Evolutionary conservation across 495 filamentous ascomycete species (phyloP).

Genomic region (Acidiella bohemica): DNA sequence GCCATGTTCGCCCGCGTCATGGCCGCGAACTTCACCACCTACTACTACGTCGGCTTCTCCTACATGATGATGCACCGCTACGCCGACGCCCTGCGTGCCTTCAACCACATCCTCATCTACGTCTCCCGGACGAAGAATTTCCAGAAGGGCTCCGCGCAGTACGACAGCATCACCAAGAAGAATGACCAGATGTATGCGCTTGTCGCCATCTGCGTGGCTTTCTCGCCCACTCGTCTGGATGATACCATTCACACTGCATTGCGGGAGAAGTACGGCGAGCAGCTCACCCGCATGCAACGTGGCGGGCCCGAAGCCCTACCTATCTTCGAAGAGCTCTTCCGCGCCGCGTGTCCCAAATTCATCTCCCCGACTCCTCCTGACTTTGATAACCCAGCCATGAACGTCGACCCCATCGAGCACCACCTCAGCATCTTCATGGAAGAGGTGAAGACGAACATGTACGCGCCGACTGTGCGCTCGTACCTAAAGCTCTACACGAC

Average conservation of each 20-base stretch:
- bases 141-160: slow-evolving; percentile 95
- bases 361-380: slow-evolving; percentile 94
- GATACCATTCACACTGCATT: slow-evolving; percentile 98
- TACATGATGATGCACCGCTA: slow-evolving; percentile 99
- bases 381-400: slow-evolving; percentile 86
- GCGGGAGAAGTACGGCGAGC: slow-evolving; percentile 96
- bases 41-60: slow-evolving; percentile 99
- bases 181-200: slow-evolving; percentile 99
- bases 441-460: slow-evolving; percentile 95
- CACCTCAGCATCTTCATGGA: slow-evolving; percentile 97
- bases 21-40: slow-evolving; percentile 98
- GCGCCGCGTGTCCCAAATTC: slow-evolving; percentile 92
- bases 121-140: slow-evolving; percentile 99
- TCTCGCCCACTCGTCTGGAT: slow-evolving; percentile 89
- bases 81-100: slow-evolving; percentile 97
- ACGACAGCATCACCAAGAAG: slow-evolving; percentile 97
- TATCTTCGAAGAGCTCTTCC: slow-evolving; percentile 95
- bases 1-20: slow-evolving; percentile 99
- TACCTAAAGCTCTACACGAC: slow-evolving; percentile 99
- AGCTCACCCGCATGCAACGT: slow-evolving; percentile 86
- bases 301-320: slow-evolving; percentile 89
- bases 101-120: slow-evolving; percentile 98
- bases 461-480: slow-evolving; percentile 85
- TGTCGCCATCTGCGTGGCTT: slow-evolving; percentile 95
- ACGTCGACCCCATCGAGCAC: slow-evolving; percentile 94